A percentile compares a stretch with the other conserved stretches of the same genome.
phyloP scores from a whole-genome alignment of 2,329 filamentous ascomycete species.

The Zelopaecilomyces penicillatus region DNA sequence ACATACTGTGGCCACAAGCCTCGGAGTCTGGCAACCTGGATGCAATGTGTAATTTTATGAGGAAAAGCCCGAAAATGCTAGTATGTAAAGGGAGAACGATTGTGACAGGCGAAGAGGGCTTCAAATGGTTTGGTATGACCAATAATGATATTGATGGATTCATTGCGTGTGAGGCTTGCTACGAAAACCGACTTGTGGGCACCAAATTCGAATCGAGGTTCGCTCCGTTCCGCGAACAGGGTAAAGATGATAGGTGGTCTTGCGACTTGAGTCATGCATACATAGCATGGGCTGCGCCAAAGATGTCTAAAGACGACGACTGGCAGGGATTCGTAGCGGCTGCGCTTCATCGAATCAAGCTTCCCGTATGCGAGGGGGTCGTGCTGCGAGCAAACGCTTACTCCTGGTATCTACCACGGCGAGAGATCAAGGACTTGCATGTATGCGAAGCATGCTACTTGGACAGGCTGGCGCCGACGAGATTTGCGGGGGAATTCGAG shows the following conservation, averaged over 20 bases:
- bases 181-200: conserved; percentile 22
- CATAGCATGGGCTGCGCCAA: conserved; percentile 12
- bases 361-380: conserved; percentile 22
- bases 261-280: conserved; percentile 23
- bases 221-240: conserved; percentile 16
- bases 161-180: conserved; percentile 31
- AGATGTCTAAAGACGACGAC: conserved; percentile 15
- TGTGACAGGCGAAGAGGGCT: conserved; percentile 14
- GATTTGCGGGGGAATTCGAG: conserved; percentile 21
- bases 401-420: conserved; percentile 19
- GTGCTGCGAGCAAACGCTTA: conserved; percentile 13
- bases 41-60: conserved; percentile 20
- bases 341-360: conserved; percentile 13
- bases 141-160: conserved; percentile 23
- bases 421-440: conserved; percentile 16
- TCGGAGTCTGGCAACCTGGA: conserved; percentile 17
- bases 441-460: conserved; percentile 28
- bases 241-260: conserved; percentile 20
- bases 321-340: conserved; percentile 23
- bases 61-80: conserved; percentile 15
- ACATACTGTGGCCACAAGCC: conserved; percentile 26
- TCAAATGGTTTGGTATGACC: conserved; percentile 25
- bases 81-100: conserved; percentile 21
- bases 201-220: conserved; percentile 23
- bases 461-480: conserved; percentile 23